These are phyloP conservation scores for Nakazawaea siamensis DNA, from an alignment of 805 yeast species.

Conservation along the genomic window DNA sequence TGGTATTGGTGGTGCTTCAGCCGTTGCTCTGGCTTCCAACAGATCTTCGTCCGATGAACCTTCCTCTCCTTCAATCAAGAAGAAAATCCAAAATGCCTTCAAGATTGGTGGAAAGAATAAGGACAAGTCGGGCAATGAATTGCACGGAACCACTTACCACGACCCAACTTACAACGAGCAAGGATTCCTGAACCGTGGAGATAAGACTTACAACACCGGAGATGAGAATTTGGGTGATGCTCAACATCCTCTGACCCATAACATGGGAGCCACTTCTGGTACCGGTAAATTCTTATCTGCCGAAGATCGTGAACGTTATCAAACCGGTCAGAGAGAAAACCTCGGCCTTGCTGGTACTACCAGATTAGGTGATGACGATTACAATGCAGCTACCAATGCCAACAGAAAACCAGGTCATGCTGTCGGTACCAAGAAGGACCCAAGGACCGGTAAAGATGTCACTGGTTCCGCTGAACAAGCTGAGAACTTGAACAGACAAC, in stretches of 20 bases:
- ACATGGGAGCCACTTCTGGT: constrained; percentile 4
- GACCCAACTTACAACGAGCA: constrained; percentile 5
- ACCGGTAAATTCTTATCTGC: constrained; percentile 1
- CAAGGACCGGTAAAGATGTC: constrained; percentile 10
- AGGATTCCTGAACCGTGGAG: constrained; percentile 1
- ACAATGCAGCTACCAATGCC: background rate
- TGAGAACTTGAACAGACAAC: constrained; percentile 8
- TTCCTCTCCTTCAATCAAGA: constrained; percentile 11
- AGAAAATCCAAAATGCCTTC: constrained; percentile 7
- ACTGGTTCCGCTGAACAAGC: constrained; percentile 6
- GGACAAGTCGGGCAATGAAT: background rate
- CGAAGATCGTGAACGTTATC: constrained; percentile 8
- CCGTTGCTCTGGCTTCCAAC: constrained; percentile 5
- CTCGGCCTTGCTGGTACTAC: background rate
- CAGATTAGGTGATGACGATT: constrained; percentile 1
- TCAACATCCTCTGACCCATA: constrained; percentile 8
- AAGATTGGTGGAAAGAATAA: constrained; percentile 5
- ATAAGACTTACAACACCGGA: constrained; percentile 5
- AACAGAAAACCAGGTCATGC: constrained; percentile 5
- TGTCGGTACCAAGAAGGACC: constrained; percentile 5
- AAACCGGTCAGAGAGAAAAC: constrained; percentile 3
- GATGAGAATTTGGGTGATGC: constrained; percentile 9
- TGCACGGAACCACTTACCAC: constrained; percentile 9
- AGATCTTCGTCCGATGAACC: background rate
- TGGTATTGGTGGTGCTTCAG: constrained; percentile 9